Percentiles rank a stretch among this genome's conserved stretches.
Evolutionary conservation across 2,329 filamentous ascomycete genomes (phyloP).

Genomic region (Penicillium sp.): DNA sequence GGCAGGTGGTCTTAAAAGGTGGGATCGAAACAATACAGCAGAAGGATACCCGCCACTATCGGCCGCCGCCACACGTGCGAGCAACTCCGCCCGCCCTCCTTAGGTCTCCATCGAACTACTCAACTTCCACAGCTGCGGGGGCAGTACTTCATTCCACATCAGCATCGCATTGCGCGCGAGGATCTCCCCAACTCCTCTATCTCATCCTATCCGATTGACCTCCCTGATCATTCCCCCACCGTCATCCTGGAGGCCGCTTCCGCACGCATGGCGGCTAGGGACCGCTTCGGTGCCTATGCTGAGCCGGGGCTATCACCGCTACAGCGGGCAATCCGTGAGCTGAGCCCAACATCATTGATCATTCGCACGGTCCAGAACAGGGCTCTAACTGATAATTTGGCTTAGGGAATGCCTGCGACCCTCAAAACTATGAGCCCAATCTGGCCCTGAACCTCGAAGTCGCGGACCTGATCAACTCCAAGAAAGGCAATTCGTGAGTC

Average conservation of each 20-base stretch:
- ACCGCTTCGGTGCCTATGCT: conserved; percentile 85
- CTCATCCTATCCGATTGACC: conserved; percentile 6
- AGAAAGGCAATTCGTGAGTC: conserved; percentile 83
- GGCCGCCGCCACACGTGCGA: conserved; percentile 33
- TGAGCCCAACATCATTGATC: conserved; percentile 8
- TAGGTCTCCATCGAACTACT: conserved; percentile 20
- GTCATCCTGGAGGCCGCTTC: conserved; percentile 86
- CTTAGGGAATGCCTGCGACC: conserved; percentile 85
- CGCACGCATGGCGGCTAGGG: conserved; percentile 90
- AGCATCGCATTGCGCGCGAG: conserved; percentile 10
- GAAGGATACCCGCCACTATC: no score
- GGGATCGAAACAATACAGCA: no score
- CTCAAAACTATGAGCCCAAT: conserved; percentile 97
- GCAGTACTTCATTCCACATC: conserved; percentile 18
- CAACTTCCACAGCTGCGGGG: conserved; percentile 19
- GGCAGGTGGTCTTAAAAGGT: no score
- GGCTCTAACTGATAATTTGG: conserved; percentile 19
- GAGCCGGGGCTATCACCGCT: conserved; percentile 81
- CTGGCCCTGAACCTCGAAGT: conserved; percentile 96
- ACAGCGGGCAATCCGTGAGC: conserved; percentile 83
- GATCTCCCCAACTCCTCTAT: conserved; percentile 8
- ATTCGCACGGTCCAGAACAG: not conserved
- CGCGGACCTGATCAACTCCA: conserved; percentile 91
- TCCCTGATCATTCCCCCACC: conserved; percentile 20
- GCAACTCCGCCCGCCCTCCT: conserved; percentile 28